Evolutionary conservation across 257 asterid genomes (phyloP), one percentile per base, ranked within the genome.

Genomic region (Solanum virginianum): DNA sequence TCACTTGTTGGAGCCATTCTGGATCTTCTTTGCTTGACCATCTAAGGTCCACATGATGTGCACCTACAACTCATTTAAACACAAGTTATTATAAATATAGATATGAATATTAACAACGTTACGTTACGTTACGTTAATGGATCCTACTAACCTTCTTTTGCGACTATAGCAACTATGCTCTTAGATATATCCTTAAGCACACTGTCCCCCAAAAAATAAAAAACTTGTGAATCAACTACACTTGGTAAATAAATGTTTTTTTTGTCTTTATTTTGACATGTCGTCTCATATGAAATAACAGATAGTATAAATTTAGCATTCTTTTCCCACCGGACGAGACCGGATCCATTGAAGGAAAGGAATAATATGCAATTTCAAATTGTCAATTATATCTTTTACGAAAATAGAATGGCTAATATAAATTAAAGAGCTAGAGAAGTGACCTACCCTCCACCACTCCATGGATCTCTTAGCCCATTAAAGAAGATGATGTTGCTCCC

Each of bases 401-500:
- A 4, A 36, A 36, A 36, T 36, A 6, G 39, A 36, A 36, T 36
- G 41, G 5, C 5, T 36, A 36, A 36, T 36, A 36, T 36, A 36
- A 36, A 36, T 36, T 36, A 36, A 36, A 36, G 41, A 36, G 41
- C 41, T 36, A 36, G 41, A 36, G 11, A 59, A 24, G 70, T 22
- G 32, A 69, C 66, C 68, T 41, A 14, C 99, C 99, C 99, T 88
- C 97, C 99, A 32, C 95, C 97, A 69, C 99, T 94, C 98, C 99
- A 96, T 10, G 98, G 98, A 91, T 96, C 99, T 88, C 97, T 92
- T 77, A 91, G 75, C 20, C 99, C 99, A 83, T 94, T 96, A 68
- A 91, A 96, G 94, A 96, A 96, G 84, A 96, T 92, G 74, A 94
- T 96, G 55, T 94, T 96, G 91, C 98, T 94, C 6, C 97, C 98